phyloP scores from a whole-genome alignment of 768 basidiomycete genomes.

The Mycena alexandri region DNA sequence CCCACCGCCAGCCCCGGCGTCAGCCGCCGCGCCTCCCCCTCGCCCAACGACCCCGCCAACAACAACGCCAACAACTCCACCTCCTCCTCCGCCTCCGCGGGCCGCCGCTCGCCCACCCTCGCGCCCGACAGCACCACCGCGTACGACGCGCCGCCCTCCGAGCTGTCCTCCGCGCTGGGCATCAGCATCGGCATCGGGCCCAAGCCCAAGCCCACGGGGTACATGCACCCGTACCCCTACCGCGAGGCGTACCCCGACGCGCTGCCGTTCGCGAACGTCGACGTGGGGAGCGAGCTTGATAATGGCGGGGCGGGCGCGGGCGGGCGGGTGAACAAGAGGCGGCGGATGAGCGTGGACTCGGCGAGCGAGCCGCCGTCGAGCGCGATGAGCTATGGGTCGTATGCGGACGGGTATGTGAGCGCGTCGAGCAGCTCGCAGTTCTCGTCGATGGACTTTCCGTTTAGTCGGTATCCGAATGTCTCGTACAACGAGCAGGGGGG shows the following conservation, averaged over 20 bases:
- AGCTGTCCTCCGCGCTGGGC: slow-evolving; percentile 62
- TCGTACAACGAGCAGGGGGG: slow-evolving; percentile 38
- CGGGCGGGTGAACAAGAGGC: slow-evolving; percentile 73
- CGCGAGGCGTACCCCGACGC: slow-evolving; percentile 58
- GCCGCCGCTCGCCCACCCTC: slow-evolving; percentile 73
- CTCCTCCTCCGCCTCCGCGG: slow-evolving; percentile 73
- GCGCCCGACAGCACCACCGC: slow-evolving; percentile 76
- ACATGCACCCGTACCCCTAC: slow-evolving; percentile 48
- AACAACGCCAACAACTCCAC: slow-evolving; percentile 33
- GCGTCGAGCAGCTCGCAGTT: slow-evolving; percentile 54
- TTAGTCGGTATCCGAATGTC: slow-evolving; percentile 59
- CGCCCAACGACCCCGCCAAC: slow-evolving; percentile 64
- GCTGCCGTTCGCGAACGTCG: slow-evolving; percentile 65
- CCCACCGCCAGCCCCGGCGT: slow-evolving; percentile 83
- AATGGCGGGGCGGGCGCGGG: slow-evolving; percentile 57
- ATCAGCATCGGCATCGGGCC: slow-evolving; percentile 1
- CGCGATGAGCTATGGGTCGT: slow-evolving; percentile 74
- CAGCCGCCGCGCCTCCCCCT: slow-evolving; percentile 80
- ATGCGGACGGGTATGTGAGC: slow-evolving; percentile 71
- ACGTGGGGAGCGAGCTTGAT: slow-evolving; percentile 59
- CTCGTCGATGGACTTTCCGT: slow-evolving; percentile 81
- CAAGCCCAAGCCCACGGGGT: slow-evolving; percentile 24
- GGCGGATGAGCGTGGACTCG: slow-evolving; percentile 76
- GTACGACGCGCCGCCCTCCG: slow-evolving; percentile 62
- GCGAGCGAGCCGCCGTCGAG: slow-evolving; percentile 69